Evolutionary conservation across 2,329 filamentous ascomycete species (phyloP).

Genomic region (Emmonsia crescens): DNA sequence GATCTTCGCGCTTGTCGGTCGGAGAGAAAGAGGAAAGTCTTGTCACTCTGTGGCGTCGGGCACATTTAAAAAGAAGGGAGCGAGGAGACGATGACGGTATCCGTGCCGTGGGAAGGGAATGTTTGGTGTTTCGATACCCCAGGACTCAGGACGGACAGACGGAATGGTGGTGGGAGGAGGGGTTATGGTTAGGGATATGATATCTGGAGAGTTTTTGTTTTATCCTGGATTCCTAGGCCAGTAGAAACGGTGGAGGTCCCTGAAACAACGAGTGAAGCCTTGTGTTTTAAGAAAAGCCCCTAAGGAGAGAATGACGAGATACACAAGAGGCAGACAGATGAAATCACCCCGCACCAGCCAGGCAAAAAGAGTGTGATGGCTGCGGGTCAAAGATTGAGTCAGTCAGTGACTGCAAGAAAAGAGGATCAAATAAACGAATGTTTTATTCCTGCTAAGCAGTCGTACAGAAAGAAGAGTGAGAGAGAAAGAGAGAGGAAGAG

Average conservation of each 20-base stretch:
- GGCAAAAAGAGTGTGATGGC: not conserved
- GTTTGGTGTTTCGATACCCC: not conserved
- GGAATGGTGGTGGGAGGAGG: not conserved
- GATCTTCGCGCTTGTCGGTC: not conserved
- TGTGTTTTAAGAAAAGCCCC: not conserved
- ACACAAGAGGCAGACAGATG: not conserved
- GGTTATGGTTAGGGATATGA: not conserved
- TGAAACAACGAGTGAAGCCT: not conserved
- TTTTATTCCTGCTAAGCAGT: not conserved
- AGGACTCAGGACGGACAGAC: not conserved
- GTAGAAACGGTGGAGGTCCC: not conserved
- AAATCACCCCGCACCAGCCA: not conserved
- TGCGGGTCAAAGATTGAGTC: not conserved
- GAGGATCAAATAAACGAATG: not conserved
- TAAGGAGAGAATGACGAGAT: not conserved
- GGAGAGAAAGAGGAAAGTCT: not conserved
- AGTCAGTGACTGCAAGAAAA: not conserved
- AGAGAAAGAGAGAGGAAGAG: not conserved
- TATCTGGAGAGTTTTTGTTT: not conserved
- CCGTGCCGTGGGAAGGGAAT: not conserved
- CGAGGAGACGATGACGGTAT: not conserved
- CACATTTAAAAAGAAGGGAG: not conserved
- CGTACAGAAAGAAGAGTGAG: not conserved
- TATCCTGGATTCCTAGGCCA: not conserved
- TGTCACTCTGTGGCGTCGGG: not conserved